A percentile compares a stretch with the other conserved stretches of the same genome.
phyloP scores from a whole-genome alignment of 495 filamentous ascomycete species.

The Xylaria palmicola region DNA sequence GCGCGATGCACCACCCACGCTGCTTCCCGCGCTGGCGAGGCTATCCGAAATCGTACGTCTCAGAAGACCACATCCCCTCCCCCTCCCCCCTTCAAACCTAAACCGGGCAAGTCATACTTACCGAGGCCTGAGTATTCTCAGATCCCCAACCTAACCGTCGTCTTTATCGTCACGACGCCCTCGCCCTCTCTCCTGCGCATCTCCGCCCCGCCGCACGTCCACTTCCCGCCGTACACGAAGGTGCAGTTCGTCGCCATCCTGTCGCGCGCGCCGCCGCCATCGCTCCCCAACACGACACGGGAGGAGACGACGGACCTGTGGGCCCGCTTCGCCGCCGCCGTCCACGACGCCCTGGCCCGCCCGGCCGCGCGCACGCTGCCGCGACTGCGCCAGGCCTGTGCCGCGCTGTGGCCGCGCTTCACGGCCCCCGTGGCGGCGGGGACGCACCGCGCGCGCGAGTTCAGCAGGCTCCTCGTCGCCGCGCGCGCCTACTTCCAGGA shows the following conservation, averaged over 20 bases:
- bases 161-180: conserved; percentile 77
- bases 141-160: conserved; percentile 76
- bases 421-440: conserved; percentile 63
- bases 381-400: conserved; percentile 55
- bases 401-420: conserved; percentile 68
- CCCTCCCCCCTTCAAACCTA: neutral
- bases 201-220: conserved; percentile 72
- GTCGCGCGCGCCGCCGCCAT: conserved; percentile 38
- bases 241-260: conserved; percentile 74
- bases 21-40: conserved; percentile 79
- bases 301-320: conserved; percentile 64
- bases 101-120: conserved; percentile 15
- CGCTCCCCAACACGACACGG: conserved; percentile 38
- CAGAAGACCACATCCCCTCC: neutral
- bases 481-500: conserved; percentile 74
- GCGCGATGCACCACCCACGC: conserved; percentile 72
- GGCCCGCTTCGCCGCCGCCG: conserved; percentile 70
- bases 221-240: conserved; percentile 84
- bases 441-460: conserved; percentile 69
- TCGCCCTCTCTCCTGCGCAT: conserved; percentile 68
- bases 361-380: conserved; percentile 64
- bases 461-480: conserved; percentile 73
- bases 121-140: conserved; percentile 32
- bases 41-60: conserved; percentile 71
- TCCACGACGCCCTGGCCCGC: conserved; percentile 71